Base-by-base conservation (phyloP, 1,284 basidiomycete species). In the Irpex lacteus region DNA sequence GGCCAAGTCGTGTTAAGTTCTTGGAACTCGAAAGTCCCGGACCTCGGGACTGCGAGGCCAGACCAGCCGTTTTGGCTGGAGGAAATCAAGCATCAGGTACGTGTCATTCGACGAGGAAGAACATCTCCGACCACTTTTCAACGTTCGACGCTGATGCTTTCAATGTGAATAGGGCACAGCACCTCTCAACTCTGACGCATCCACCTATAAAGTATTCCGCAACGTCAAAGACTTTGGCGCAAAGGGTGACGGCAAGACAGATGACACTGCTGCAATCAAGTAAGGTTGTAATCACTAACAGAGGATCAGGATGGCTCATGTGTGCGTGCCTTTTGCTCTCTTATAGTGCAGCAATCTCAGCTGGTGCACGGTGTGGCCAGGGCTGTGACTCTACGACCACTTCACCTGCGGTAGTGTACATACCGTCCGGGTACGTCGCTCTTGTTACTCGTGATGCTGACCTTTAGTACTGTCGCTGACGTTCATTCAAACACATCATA, bases 191-290 rank as follows among this genome's bases (percentile, higher is more conserved):
- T 61, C 83, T 0, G 77, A 85, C 68, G 80, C 87, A 1, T 70
- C 71, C 53, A 71, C 75, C 1, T 94, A 94, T 73, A 78, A 85
- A 64, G 90, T 94, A 54, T 92, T 91, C 73, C 81, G 90, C 38
- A 91, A 91, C 69, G 90, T 92, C 61, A 89, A 74, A 73, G 83
- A 86, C 68, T 86, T 78, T 65, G 85, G 85, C 59, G 89, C 89
- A 21, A 80, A 76, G 60, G 89, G 89, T 34, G 89, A 91, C 74
- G 89, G 89, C 66, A 76, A 85, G 1, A 82, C 84, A 0, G 90
- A 92, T 70, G 90, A 92, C 69, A 90, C 88, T 4, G 80, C 74
- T 49, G 89, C 89, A 3, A 90, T 91, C 74, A 89, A 90, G 85
- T 87, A 65, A 21, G 77, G 2, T 26, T 26, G 21, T 26, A 26